A percentile compares a stretch with the other conserved stretches of the same genome.
Conservation (phyloP, 1,139 yeast species). For the Hemisphaericaspora xylofermentans region DNA sequence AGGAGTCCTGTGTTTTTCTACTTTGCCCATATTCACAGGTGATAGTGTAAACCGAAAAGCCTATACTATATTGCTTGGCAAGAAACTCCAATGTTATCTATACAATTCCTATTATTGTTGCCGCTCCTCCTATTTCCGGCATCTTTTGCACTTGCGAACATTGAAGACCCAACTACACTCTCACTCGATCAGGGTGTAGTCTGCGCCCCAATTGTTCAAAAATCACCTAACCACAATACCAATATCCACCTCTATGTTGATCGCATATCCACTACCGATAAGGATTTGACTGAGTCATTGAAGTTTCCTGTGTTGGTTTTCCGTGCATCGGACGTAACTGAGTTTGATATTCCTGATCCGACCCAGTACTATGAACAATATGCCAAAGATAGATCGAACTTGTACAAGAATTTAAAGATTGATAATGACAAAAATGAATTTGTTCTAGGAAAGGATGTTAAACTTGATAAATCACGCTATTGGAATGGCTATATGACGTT, state of each 20-base stretch:
- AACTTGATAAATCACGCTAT: constrained; percentile 7
- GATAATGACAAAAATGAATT: constrained; percentile 13
- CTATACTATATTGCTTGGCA: too few relatives aligned
- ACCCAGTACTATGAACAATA: constrained; percentile 15
- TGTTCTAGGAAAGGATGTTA: constrained; percentile 8
- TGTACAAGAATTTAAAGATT: constrained; percentile 14
- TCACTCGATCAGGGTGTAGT: constrained; percentile 8
- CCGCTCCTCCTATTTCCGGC: neutral
- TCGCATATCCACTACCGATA: constrained; percentile 2
- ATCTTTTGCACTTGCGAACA: neutral
- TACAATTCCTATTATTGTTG: neutral
- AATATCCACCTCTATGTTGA: constrained; percentile 6
- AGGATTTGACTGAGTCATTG: constrained; percentile 1
- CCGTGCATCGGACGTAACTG: constrained; percentile 24
- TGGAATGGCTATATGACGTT: constrained; percentile 13
- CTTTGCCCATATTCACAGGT: too few relatives aligned
- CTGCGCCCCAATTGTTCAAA: constrained; percentile 10
- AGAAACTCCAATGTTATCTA: neutral
- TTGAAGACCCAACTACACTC: constrained; percentile 10
- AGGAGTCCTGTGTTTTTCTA: too few relatives aligned
- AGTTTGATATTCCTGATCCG: constrained; percentile 23
- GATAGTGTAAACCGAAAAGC: too few relatives aligned
- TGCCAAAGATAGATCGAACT: constrained; percentile 11
- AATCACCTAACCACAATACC: constrained; percentile 6
- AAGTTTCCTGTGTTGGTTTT: constrained; percentile 27